A percentile compares a stretch with the other conserved stretches of the same genome.
These are phyloP conservation scores for Vitis labrusca DNA, from an alignment of 164 flowering plant species.

Conservation along the genomic window DNA sequence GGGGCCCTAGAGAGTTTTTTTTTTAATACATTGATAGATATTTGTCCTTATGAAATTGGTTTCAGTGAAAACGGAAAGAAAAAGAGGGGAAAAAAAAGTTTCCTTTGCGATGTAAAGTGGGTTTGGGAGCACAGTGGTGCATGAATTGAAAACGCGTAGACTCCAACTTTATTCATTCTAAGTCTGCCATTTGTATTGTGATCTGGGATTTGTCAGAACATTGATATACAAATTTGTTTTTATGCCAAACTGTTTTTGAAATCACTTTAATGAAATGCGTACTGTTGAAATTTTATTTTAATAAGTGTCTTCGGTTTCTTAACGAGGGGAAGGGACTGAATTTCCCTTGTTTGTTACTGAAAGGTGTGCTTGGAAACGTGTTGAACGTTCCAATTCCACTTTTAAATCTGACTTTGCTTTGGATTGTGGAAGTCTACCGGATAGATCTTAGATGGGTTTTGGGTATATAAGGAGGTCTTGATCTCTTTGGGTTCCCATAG, in stretches of 20 bases:
- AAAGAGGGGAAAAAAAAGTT: background rate
- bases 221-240: too few relatives aligned
- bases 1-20: too few relatives aligned
- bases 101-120: background rate
- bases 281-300: background rate
- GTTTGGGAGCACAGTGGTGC: background rate
- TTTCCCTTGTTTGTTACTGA: slow-evolving; percentile 20
- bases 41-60: background rate
- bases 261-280: background rate
- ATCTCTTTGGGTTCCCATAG: background rate
- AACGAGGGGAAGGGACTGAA: background rate
- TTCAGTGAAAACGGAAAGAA: background rate
- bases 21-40: background rate
- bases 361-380: slow-evolving; percentile 23
- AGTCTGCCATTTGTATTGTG: too few relatives aligned
- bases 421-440: slow-evolving; percentile 10
- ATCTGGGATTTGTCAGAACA: too few relatives aligned
- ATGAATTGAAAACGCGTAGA: background rate
- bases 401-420: slow-evolving; percentile 31
- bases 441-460: slow-evolving; percentile 9
- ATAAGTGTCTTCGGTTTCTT: slow-evolving; percentile 1
- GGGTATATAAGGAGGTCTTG: slow-evolving; percentile 12
- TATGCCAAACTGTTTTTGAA: too few relatives aligned
- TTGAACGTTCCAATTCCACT: slow-evolving; percentile 19
- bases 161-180: too few relatives aligned